Base-by-base conservation (phyloP, 208 protist species). In the Acanthamoeba healyi region DNA sequence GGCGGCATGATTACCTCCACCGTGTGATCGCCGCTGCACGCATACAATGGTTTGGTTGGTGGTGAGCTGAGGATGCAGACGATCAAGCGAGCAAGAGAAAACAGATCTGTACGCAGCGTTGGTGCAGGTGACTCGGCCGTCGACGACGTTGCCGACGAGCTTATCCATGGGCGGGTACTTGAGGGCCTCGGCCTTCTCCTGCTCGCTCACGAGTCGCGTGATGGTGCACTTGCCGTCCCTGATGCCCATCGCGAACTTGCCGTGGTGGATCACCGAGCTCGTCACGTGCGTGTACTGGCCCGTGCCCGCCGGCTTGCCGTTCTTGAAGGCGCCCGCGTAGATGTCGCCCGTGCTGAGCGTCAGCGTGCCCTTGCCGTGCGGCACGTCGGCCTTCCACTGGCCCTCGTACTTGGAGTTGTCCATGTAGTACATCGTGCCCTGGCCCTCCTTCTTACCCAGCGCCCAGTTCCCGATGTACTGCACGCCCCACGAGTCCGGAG, bases 371-470 rank as follows among this genome's bases (percentile, higher is more conserved):
- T 81, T 81, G 72, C 72, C 72, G 36, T 81, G 72, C 22, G 72
- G 72, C 40, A 51, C 40, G 40, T 81, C 36, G 72, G 32, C 40
- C 72, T 81, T 81, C 72, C 72, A 81, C 40, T 81, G 72, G 72
- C 72, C 72, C 40, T 81, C 72, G 40, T 81, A 81, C 72, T 46
- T 81, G 72, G 72, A 81, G 10, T 34, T 81, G 72, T 81, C 72
- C 72, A 51, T 38, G 40, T 81, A 81, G 29, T 15, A 24, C 72
- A 81, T 81, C 22, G 40, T 81, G 36, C 72, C 72, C 40, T 81
- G 72, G 36, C 72, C 72, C 40, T 81, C 72, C 29, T 44, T 34
- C 72, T 81, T 81, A 29, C 72, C 72, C 32, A 81, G n/a, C 36
- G 36, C 32, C 72, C 72, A 81, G 32, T 81, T 38, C 9, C 72